A percentile compares a stretch with the other conserved stretches of the same genome.
Evolutionary conservation across 2,329 filamentous ascomycete species (phyloP).

Genomic region (Hypoxylon sp.): DNA sequence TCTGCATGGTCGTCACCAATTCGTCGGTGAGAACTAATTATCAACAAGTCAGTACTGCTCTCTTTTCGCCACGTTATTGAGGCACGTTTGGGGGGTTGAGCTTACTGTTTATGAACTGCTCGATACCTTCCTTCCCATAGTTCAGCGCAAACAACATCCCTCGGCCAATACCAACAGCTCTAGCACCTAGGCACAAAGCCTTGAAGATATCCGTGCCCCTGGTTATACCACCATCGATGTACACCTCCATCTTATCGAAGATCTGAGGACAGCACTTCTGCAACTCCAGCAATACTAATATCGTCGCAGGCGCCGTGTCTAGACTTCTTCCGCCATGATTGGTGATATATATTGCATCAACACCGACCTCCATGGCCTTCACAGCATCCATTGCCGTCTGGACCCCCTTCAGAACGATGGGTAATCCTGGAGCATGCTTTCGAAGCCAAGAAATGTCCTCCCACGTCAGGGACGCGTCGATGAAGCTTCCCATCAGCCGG

Average conservation of each 20-base stretch:
- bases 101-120: slow-evolving; percentile 66
- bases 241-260: slow-evolving; percentile 71
- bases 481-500: slow-evolving; percentile 67
- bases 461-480: slow-evolving; percentile 72
- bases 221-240: slow-evolving; percentile 74
- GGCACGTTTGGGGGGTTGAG: slow-evolving; percentile 30
- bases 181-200: slow-evolving; percentile 74
- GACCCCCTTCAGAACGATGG: slow-evolving; percentile 78
- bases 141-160: slow-evolving; percentile 71
- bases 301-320: slow-evolving; percentile 65
- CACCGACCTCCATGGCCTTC: slow-evolving; percentile 69
- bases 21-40: slow-evolving; percentile 67
- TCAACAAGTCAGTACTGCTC: slow-evolving; percentile 18
- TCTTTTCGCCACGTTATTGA: not conserved
- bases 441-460: slow-evolving; percentile 75
- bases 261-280: slow-evolving; percentile 71
- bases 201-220: slow-evolving; percentile 77
- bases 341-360: slow-evolving; percentile 76
- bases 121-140: slow-evolving; percentile 71
- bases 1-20: slow-evolving; percentile 74
- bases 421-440: slow-evolving; percentile 64
- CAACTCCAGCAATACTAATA: slow-evolving; percentile 73
- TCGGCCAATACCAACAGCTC: slow-evolving; percentile 72
- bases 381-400: slow-evolving; percentile 74
- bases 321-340: slow-evolving; percentile 76